Conservation (phyloP, 805 yeast species). For the Metschnikowia aberdeeniae region DNA sequence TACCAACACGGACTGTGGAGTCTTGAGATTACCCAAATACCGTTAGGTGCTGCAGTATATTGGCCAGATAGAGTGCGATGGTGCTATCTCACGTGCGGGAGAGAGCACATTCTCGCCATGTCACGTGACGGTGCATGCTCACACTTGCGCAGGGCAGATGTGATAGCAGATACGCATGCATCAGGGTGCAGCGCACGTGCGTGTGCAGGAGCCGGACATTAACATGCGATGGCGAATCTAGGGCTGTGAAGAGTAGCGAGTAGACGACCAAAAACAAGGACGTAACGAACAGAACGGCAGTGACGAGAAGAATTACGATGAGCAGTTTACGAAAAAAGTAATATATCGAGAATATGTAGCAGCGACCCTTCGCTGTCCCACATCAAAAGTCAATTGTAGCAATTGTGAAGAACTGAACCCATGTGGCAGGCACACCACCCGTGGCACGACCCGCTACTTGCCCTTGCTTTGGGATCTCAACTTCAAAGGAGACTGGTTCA, state of each 20-base stretch:
- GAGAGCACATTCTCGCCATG: slow-evolving; percentile 7
- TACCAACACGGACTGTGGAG: slow-evolving; percentile 8
- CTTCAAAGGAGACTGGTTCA: slow-evolving; percentile 40
- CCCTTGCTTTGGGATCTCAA: slow-evolving; percentile 15
- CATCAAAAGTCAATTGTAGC: not conserved
- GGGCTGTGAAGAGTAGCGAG: too few relatives aligned
- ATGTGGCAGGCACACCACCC: not conserved
- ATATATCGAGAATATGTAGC: too few relatives aligned
- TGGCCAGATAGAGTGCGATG: slow-evolving; percentile 1
- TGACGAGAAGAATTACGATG: too few relatives aligned
- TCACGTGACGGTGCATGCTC: slow-evolving; percentile 9
- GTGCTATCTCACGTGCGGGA: slow-evolving; percentile 14
- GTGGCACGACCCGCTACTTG: not conserved
- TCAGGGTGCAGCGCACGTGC: not conserved
- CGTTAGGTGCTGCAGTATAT: slow-evolving; percentile 3
- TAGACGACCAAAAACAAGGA: too few relatives aligned
- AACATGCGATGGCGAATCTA: not conserved
- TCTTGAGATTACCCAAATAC: slow-evolving; percentile 1
- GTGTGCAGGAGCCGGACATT: not conserved
- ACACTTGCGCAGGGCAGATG: not conserved
- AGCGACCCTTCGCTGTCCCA: too few relatives aligned
- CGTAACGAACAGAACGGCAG: too few relatives aligned
- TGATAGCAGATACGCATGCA: not conserved
- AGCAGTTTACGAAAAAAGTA: too few relatives aligned
- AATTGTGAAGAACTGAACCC: slow-evolving; percentile 4